Base-by-base conservation (phyloP, 495 filamentous ascomycete species). In the Trichoderma reesei region DNA sequence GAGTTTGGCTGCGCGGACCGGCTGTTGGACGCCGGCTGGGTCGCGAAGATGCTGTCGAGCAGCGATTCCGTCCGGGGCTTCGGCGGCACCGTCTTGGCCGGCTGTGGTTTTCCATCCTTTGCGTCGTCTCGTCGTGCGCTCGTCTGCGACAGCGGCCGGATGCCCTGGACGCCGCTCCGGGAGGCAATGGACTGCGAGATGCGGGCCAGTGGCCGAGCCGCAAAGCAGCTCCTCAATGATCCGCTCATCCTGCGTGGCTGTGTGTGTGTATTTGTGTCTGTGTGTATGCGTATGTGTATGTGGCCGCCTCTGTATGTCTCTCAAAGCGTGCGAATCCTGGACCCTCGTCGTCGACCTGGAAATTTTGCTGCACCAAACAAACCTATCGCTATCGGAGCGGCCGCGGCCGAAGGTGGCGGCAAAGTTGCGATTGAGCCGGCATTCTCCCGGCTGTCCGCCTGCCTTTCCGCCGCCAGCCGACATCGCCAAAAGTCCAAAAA, bases 401-500 rank as follows among this genome's bases (percentile, higher is more conserved):
- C 39, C 36, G 36, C 59, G 10, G 59, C 31, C 44, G 20, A 39
- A 39, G 59, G n/a, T 61, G 34, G 59, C 59, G 39, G 34, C 34
- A 37, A 61, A 60, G 9, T 14, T 61, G 36, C 18, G 3, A 26
- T 61, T 61, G 31, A 39, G 59, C 59, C 59, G 59, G n/a, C n/a
- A 8, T 39, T 61, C 59, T 61, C 26, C 59, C 59, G 59, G 39
- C 59, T 61, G 59, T 61, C 59, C 59, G 59, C 59, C 59, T 61
- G 36, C 59, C 59, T 61, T 56, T n/a, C 60, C 60, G 60, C 60
- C 38, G 38, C 42, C 60, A 62, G 39, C 39, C 36, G 62, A 63
- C 42, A 54, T 48, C 62, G 48, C 63, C 39, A 56, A 64, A 59
- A n/a, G n/a, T n/a, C n/a, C 63, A 48, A 42, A 64, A 64, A 64